Base-by-base conservation (phyloP, 2,329 filamentous ascomycete genomes). In the Drechslera avenae region DNA sequence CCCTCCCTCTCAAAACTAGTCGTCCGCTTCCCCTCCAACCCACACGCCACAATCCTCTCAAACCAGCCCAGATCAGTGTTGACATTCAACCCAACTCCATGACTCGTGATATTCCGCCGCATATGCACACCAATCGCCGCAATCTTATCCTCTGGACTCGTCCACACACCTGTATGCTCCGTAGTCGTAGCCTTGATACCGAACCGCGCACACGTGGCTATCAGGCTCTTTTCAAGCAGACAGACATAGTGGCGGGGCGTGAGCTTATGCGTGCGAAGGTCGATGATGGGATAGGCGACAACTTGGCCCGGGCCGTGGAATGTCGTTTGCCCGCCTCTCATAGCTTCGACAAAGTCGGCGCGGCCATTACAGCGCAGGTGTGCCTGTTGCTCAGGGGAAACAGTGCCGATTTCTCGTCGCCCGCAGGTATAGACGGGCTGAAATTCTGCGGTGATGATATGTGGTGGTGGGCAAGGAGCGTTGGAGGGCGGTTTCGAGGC, bases 261-360 rank as follows among this genome's bases (percentile, higher is more conserved):
- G 16, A 94, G 77, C 0, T 77, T 75, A 59, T 91, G 83, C 9
- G 83, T 80, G 46, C 84, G 84, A 49, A 97, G 81, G 72, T 96
- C 91, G n/a, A 96, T 72, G 42, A 97, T 84, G 3, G 93, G 91
- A 79, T 96, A 99, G n/a, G 92, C 85, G 30, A 97, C 89, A 40
- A 96, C 76, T 72, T 99, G 94, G 0, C 93, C 93, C 0, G 93
- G 94, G 0, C 93, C 94, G 71, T 99, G 94, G 77, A 96, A 97
- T 2, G 94, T 97, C 0, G 90, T 92, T 59, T 96, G 86, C 0
- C 94, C 94, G 54, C 94, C 94, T 46, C 94, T 86, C n/a, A 86
- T 82, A 12, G 90, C 88, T 63, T 86, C 81, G 35, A 84, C 74
- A 62, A 94, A 84, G n/a, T 83, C 78, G 3, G 87, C 88, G 19